Conservation (phyloP, 305 asterid species). For the Rubia tinctorum region DNA sequence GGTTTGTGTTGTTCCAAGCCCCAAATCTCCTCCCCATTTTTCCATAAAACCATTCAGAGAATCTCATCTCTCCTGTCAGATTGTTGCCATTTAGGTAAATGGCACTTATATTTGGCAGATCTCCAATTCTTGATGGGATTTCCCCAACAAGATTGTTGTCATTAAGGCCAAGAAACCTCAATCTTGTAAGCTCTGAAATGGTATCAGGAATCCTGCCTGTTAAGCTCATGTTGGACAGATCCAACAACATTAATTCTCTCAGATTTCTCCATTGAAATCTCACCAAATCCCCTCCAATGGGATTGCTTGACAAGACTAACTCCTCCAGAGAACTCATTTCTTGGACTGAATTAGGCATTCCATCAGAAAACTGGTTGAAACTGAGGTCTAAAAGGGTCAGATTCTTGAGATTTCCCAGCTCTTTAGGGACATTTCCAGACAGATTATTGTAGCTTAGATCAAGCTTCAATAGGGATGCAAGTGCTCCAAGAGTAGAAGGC, state of each 20-base stretch:
- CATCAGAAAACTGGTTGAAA: conserved; percentile 57
- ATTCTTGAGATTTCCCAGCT: conserved; percentile 44
- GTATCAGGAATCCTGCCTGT: conserved; percentile 77
- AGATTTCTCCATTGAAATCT: conserved; percentile 47
- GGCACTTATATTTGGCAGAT: conserved; percentile 55
- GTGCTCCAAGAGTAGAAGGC: conserved; percentile 44
- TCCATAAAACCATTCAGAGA: conserved; percentile 54
- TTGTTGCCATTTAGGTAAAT: conserved; percentile 77
- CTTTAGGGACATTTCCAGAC: conserved; percentile 46
- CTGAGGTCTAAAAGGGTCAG: conserved; percentile 74
- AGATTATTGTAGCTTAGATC: conserved; percentile 58
- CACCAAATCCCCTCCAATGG: conserved; percentile 58
- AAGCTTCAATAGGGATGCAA: conserved; percentile 65
- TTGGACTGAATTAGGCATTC: conserved; percentile 45
- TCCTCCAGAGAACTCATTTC: conserved; percentile 59
- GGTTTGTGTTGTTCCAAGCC: conserved; percentile 81
- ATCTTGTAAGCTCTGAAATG: conserved; percentile 38
- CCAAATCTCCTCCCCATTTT: conserved; percentile 85
- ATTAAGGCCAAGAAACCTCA: conserved; percentile 73
- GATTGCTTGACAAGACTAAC: conserved; percentile 69
- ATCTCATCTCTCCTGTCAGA: conserved; percentile 70
- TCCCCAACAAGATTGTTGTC: conserved; percentile 67
- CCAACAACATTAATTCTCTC: conserved; percentile 43
- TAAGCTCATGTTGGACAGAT: conserved; percentile 67
- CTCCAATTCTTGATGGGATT: conserved; percentile 46